These are phyloP conservation scores for Apostasia ramifera DNA, from an alignment of 106 monocot species.

Conservation along the genomic window DNA sequence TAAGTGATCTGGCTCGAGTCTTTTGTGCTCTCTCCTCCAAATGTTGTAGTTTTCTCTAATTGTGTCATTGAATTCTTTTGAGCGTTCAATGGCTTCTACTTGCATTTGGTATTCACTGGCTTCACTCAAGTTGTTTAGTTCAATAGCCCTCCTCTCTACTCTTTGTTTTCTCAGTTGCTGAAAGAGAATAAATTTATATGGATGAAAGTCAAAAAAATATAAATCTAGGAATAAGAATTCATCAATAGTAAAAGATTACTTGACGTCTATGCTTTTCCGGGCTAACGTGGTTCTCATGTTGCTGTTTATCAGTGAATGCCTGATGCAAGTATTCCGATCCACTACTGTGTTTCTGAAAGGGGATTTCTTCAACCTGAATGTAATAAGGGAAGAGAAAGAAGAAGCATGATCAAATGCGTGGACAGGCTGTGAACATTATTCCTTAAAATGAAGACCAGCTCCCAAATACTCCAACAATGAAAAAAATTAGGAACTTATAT, in stretches of 20 bases:
- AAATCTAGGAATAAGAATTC: not conserved
- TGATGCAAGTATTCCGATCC: slow-evolving; percentile 15
- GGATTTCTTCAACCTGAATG: slow-evolving; percentile 5
- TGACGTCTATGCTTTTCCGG: slow-evolving; percentile 36
- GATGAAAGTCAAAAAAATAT: not conserved
- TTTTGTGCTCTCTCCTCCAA: slow-evolving; percentile 45
- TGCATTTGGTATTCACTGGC: slow-evolving; percentile 36
- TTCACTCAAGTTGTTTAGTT: slow-evolving; percentile 34
- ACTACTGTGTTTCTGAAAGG: not conserved
- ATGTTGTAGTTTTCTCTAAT: slow-evolving; percentile 33
- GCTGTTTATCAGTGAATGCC: slow-evolving; percentile 6
- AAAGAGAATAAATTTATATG: not conserved
- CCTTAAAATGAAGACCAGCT: too few relatives aligned
- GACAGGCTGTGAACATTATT: too few relatives aligned
- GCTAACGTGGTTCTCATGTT: slow-evolving; percentile 3
- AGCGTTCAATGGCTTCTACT: slow-evolving; percentile 35
- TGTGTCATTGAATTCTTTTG: slow-evolving; percentile 27
- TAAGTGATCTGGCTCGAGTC: slow-evolving; percentile 32
- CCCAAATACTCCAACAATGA: too few relatives aligned
- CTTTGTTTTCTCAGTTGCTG: slow-evolving; percentile 40
- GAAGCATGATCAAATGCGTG: too few relatives aligned
- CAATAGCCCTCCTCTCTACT: slow-evolving; percentile 22
- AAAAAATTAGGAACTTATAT: too few relatives aligned
- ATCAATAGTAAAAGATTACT: slow-evolving; percentile 15
- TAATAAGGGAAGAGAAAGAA: not conserved